Percentiles rank a stretch among this genome's conserved stretches.
phyloP scores from a whole-genome alignment of 179 eudicot genomes.

The Carnegiea gigantea region DNA sequence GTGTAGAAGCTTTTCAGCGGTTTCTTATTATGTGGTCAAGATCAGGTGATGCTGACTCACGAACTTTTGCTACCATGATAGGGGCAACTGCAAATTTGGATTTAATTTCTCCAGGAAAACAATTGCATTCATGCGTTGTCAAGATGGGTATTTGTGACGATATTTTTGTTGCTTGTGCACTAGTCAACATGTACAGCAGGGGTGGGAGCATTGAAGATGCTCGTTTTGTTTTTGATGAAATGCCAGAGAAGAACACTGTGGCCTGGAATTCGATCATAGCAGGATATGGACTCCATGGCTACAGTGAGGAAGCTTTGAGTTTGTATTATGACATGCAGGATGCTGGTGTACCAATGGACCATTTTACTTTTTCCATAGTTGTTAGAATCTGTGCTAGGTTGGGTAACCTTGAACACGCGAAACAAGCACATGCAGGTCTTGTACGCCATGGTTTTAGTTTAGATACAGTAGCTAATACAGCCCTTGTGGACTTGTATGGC shows the following conservation, averaged over 20 bases:
- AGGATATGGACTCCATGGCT: slow-evolving; percentile 81
- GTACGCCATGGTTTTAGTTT: slow-evolving; percentile 78
- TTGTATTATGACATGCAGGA: slow-evolving; percentile 80
- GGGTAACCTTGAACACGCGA: slow-evolving; percentile 79
- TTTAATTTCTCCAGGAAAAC: slow-evolving; percentile 51
- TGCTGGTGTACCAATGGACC: slow-evolving; percentile 76
- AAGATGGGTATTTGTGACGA: slow-evolving; percentile 55
- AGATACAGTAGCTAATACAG: slow-evolving; percentile 73
- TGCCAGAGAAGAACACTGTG: slow-evolving; percentile 72
- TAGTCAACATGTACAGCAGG: slow-evolving; percentile 86
- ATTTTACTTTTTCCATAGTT: slow-evolving; percentile 75
- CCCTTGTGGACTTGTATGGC: slow-evolving; percentile 83
- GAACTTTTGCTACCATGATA: slow-evolving; percentile 59
- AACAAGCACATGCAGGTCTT: slow-evolving; percentile 81
- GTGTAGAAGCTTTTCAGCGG: slow-evolving; percentile 54
- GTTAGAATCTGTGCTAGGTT: slow-evolving; percentile 70
- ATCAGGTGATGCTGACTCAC: slow-evolving; percentile 42
- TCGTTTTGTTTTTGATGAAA: slow-evolving; percentile 54
- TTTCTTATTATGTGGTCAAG: slow-evolving; percentile 67
- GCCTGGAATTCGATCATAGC: slow-evolving; percentile 83
- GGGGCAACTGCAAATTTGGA: slow-evolving; percentile 69
- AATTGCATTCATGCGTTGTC: slow-evolving; percentile 63
- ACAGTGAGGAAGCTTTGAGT: slow-evolving; percentile 75
- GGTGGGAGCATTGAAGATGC: slow-evolving; percentile 77
- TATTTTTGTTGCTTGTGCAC: slow-evolving; percentile 62